phyloP scores from a whole-genome alignment of 177 flowering plant genomes.

The Vitis hybrid region DNA sequence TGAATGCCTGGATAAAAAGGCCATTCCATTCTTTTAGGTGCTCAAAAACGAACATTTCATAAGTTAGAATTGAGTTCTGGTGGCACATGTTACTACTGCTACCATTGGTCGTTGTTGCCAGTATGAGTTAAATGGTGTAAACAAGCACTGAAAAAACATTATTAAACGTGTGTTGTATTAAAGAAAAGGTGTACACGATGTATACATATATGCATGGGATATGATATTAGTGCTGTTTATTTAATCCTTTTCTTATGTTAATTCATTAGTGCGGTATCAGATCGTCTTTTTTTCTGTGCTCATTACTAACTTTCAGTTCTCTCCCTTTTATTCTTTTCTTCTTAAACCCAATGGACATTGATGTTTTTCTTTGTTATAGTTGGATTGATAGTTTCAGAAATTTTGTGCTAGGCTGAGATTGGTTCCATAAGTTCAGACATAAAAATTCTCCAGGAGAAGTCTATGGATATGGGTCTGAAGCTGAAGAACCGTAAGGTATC shows the following conservation, averaged over 20 bases:
- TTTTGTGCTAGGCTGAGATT: conserved; percentile 73
- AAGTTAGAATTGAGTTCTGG: too few relatives aligned
- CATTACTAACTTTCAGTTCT: neutral
- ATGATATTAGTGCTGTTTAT: neutral
- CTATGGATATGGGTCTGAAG: conserved; percentile 98
- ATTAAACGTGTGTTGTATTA: too few relatives aligned
- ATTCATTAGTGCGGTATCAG: neutral
- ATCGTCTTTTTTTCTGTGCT: neutral
- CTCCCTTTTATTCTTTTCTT: neutral
- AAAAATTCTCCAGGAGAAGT: conserved; percentile 95
- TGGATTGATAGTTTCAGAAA: conserved; percentile 8
- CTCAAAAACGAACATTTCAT: too few relatives aligned
- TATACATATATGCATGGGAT: neutral
- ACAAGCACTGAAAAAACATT: too few relatives aligned
- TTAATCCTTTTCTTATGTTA: neutral
- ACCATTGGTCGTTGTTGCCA: too few relatives aligned
- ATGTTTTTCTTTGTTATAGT: conserved; percentile 9
- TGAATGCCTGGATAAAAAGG: too few relatives aligned
- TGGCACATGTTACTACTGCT: too few relatives aligned
- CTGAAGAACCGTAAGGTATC: conserved; percentile 96
- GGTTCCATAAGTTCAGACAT: conserved; percentile 98
- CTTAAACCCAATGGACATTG: neutral
- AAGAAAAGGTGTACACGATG: too few relatives aligned
- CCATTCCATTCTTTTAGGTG: too few relatives aligned
- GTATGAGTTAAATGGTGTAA: too few relatives aligned